Conservation (phyloP, 2,329 filamentous ascomycete species). For the Aspergillus sp. region DNA sequence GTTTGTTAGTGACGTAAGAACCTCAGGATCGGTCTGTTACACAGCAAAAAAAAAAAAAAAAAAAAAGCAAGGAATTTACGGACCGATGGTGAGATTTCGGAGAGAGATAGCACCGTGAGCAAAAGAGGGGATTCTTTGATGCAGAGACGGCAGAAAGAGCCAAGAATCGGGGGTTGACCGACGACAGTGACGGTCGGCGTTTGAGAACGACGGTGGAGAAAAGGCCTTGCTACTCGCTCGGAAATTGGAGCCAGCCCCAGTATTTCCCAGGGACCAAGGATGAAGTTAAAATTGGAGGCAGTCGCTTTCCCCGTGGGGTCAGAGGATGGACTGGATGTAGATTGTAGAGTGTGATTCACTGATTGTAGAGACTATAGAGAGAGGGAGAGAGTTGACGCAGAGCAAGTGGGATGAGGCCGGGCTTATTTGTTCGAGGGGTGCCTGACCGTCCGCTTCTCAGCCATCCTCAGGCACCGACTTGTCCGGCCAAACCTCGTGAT, state of each 20-base stretch:
- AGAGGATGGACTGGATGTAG: not conserved
- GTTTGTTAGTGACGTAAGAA: not conserved
- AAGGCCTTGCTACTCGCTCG: not conserved
- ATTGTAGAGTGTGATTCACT: not conserved
- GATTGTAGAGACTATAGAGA: not conserved
- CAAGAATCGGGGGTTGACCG: conserved; percentile 1
- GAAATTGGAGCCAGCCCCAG: conserved; percentile 9
- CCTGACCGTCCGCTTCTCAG: not conserved
- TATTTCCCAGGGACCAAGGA: conserved; percentile 9
- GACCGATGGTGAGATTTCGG: not conserved
- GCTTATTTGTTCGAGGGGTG: not conserved
- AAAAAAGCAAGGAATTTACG: not conserved
- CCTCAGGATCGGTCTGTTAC: not conserved
- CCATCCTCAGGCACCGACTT: not conserved
- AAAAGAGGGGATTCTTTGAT: not conserved
- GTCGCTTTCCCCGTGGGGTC: conserved; percentile 16
- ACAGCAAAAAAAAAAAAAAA: not conserved
- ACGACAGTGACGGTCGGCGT: conserved; percentile 12
- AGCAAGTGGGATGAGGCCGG: not conserved
- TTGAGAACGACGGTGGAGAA: conserved; percentile 16
- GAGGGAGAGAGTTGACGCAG: not conserved
- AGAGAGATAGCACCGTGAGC: not conserved
- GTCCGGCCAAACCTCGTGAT: not conserved
- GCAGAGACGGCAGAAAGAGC: not conserved
- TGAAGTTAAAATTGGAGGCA: conserved; percentile 5